Evolutionary conservation across 306 rosid species (phyloP), one percentile per base, ranked within the genome.

Genomic region (Ormosia semicastrata): DNA sequence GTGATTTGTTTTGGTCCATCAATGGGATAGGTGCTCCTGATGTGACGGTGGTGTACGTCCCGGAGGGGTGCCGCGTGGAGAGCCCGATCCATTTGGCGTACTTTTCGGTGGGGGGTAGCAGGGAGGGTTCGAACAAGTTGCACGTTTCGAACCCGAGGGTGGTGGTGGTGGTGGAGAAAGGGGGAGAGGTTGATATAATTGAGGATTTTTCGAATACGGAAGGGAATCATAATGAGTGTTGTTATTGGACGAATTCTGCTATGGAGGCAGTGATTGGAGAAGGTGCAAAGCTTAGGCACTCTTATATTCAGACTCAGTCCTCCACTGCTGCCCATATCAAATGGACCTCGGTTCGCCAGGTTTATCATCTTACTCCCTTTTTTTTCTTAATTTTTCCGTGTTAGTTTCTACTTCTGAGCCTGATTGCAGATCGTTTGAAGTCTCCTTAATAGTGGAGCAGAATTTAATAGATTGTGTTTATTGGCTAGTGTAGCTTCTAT

Each of bases 291-390:
- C 86, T 95, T 79, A 85, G 79, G 70, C 99, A 95, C 87, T 95
- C 98, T 72, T 95, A 95, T 81, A 73, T 95, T 77, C 99, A 95
- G 88, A 89, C 85, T 65, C 97, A 95, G 78, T 93, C 99, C 11
- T 13, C 85, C 36, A 68, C 46, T 69, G 88, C 99, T 15, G 99
- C 98, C 0, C 99, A 93, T 80, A 87, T 89, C 57, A 95, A 93
- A 87, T 95, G 99, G 99, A 95, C 97, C 81, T 93, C 89, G 0
- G 89, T 95, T 66, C 89, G 57, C 47, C 99, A 95, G 98, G 98
- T 92, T 49, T 71, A 44, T 75, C 70, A 57, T 9, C 52, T 46
- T 37, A 0, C 4, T 37, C 41, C 6, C 1, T 37, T 37, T 37
- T 37, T 24, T 24, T 24, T 24, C 1, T 24, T 24, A 24, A 24